Base-by-base conservation (phyloP, 495 filamentous ascomycete genomes). In the Penicillium diatomitis region DNA sequence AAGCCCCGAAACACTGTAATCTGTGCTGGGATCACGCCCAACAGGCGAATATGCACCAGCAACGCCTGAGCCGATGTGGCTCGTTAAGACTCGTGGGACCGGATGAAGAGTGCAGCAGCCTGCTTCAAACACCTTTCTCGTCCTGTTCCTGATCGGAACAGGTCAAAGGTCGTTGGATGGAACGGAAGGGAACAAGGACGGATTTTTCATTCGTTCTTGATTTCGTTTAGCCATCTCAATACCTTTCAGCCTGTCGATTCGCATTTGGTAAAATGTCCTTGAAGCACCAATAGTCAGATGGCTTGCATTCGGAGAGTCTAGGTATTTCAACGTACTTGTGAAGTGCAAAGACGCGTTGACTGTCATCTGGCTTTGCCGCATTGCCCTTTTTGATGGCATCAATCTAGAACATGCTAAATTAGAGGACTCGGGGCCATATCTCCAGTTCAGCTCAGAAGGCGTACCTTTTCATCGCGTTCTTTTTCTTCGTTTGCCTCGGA, bases 251-350 rank as follows among this genome's bases (percentile, higher is more conserved):
- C 82, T 82, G 56, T 88, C 83, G 44, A 95, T 58, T 12, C 91
- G 83, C 68, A 85, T 86, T 49, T 94, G 87, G 62, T 88, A 92
- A 62, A 97, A 92, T 32, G 80, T 81, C 61, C 88, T 94, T 61
- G 40, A 20, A 2, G 9, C 10, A 20, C 20, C 20, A 20, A 20
- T 20, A 20, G 20, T 20, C 20, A 20, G 20, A 20, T 20, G 20
- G 20, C 20, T 20, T 20, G 37, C 27, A n/a, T 4, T n/a, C 11
- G 35, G 20, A 20, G 20, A 20, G 20, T 20, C 20, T 20, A 20
- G 20, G 20, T 20, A 20, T 20, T 20, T 32, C 42, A 51, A 55
- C 76, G 36, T 71, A 94, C 88, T 84, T 90, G 54, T 94, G 86
- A 55, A 98, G 70, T 51, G 84, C 77, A 68, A 94, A 98, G 32